A percentile compares a stretch with the other conserved stretches of the same genome.
These are phyloP conservation scores for Chimonanthus praecox DNA, from an alignment of 164 flowering plant genomes.

Conservation along the genomic window DNA sequence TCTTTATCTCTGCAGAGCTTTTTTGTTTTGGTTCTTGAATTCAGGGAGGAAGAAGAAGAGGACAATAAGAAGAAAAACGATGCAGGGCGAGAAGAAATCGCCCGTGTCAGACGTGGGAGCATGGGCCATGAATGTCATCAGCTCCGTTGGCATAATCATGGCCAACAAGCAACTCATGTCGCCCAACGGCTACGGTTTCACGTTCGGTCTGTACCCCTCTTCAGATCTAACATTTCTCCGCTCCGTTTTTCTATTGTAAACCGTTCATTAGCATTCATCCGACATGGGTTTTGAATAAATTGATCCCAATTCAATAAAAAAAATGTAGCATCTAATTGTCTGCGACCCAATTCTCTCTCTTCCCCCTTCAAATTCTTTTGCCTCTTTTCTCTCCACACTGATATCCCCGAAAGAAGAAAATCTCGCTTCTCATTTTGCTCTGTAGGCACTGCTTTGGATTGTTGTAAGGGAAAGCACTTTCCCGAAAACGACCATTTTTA, in stretches of 20 bases:
- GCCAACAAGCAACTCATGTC: slow-evolving; percentile 96
- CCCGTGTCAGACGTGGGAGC: slow-evolving; percentile 81
- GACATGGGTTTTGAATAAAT: too few species aligned
- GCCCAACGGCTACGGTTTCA: slow-evolving; percentile 59
- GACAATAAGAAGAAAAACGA: slow-evolving; percentile 26
- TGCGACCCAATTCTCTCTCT: background rate
- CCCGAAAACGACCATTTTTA: too few species aligned
- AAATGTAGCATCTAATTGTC: too few species aligned
- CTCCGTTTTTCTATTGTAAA: background rate
- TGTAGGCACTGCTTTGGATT: too few species aligned
- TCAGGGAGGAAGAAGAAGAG: background rate
- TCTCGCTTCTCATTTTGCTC: too few species aligned
- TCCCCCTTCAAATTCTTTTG: too few species aligned
- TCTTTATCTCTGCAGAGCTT: background rate
- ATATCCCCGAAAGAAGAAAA: too few species aligned
- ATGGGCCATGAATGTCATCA: slow-evolving; percentile 84
- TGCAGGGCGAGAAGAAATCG: slow-evolving; percentile 44
- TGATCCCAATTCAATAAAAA: too few species aligned
- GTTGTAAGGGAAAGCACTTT: too few species aligned
- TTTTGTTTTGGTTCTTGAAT: background rate
- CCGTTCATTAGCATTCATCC: background rate
- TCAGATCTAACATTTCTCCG: slow-evolving; percentile 5
- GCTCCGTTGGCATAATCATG: slow-evolving; percentile 93
- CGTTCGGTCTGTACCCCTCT: slow-evolving; percentile 46
- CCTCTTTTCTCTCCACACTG: too few species aligned